A percentile compares a stretch with the other conserved stretches of the same genome.
These are phyloP conservation scores for Turnera subulata DNA, from an alignment of 345 rosid species.

Conservation along the genomic window DNA sequence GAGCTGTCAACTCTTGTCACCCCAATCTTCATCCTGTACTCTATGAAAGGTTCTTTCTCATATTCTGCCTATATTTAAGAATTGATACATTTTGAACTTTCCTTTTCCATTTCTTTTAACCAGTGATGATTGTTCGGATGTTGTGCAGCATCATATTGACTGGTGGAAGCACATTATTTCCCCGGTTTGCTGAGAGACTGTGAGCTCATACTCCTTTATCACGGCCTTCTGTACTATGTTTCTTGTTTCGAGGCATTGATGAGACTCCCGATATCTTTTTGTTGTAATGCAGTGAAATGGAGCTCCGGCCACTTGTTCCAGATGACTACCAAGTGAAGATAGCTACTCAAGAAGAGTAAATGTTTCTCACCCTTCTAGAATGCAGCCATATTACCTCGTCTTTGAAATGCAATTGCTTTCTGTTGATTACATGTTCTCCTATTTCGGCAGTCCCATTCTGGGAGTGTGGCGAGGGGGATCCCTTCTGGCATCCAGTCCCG, in stretches of 20 bases:
- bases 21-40: constrained; percentile 81
- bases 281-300: constrained; percentile 55
- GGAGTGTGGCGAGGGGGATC: constrained; percentile 99
- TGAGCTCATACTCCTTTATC: constrained; percentile 32
- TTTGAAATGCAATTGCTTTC: constrained; percentile 2
- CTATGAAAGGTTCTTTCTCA: constrained; percentile 63
- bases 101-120: not conserved
- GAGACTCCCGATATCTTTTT: not conserved
- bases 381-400: not conserved
- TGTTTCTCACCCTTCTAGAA: constrained; percentile 15
- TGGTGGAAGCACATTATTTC: constrained; percentile 91
- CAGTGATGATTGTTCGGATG: constrained; percentile 13
- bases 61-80: not conserved
- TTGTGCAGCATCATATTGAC: constrained; percentile 75
- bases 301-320: constrained; percentile 96
- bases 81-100: not conserved
- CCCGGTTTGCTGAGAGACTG: constrained; percentile 77
- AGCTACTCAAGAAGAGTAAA: constrained; percentile 81
- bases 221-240: not conserved
- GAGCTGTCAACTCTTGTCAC: constrained; percentile 84
- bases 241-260: not conserved
- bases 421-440: constrained; percentile 9
- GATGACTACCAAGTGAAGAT: constrained; percentile 73
- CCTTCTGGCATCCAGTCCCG: constrained; percentile 89
- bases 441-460: constrained; percentile 61